Base-by-base conservation (phyloP, 306 rosid species). In the Notholithocarpus densiflorus region DNA sequence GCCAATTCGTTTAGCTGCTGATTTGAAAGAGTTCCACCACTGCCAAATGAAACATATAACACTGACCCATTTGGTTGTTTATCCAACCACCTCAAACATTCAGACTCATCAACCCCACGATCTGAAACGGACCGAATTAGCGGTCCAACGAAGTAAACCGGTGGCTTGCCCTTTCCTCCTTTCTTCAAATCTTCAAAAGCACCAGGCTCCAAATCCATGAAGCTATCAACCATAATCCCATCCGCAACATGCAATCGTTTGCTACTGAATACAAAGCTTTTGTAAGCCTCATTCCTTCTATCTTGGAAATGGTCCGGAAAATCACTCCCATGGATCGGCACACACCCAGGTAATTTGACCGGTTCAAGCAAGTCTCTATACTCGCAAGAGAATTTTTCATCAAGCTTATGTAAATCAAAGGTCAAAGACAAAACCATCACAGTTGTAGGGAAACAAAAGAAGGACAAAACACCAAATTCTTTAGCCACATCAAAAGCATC, bases 41-140 rank as follows among this genome's bases (percentile, higher is more conserved):
- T 82, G 5, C 82, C 82, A 13, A 79, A 83, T n/a, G 87, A 80
- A 2, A 83, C 65, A 18, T 69, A 75, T 19, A 79, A 4, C 6
- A 83, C 79, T 27, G 79, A 83, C 12, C 15, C 56, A 17, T 56
- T 21, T n/a, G 81, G 81, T 23, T 75, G 87, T 70, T 34, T 18
- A 40, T 83, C 81, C 32, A 75, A 32, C 87, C 87, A 84, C 4
- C 34, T 23, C 81, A 62, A 71, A 34, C 78, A 75, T 13, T 20
- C 73, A 9, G 59, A 8, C 51, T 29, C 72, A 19, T 40, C 17
- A 0, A 7, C 1, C n/a, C 5, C 53, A 3, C 4, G 1, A 3
- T 3, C 18, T 11, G 68, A 20, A n/a, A 2, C 40, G 5, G 13
- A 5, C 3, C 21, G 26, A 5, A 65, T 54, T 24, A 69, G 14